Percentiles rank a stretch among this genome's conserved stretches.
Evolutionary conservation across 1,284 basidiomycete genomes (phyloP).

Genomic region (Stygiomarasmius scandens): DNA sequence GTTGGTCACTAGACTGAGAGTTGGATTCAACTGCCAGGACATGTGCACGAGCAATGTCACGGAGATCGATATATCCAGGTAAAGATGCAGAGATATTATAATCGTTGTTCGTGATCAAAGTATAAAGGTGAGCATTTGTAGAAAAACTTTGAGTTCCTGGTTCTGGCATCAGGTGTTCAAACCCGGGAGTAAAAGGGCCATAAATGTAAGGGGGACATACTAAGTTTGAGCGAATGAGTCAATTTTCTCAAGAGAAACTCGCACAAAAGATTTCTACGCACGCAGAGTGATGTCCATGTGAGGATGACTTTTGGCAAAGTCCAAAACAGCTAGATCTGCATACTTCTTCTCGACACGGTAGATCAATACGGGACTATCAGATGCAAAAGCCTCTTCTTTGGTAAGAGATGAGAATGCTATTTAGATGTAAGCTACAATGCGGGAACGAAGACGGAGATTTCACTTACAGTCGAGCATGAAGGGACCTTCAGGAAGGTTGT

Average conservation of each 20-base stretch:
- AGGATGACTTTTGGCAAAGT: slow-evolving; percentile 22
- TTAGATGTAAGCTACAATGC: neutral
- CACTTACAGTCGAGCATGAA: slow-evolving; percentile 5
- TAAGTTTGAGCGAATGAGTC: neutral
- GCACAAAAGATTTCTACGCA: slow-evolving; percentile 22
- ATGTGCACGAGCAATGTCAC: slow-evolving; percentile 28
- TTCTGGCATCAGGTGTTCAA: slow-evolving; percentile 17
- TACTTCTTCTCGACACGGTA: slow-evolving; percentile 26
- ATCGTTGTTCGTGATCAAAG: slow-evolving; percentile 17
- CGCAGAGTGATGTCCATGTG: slow-evolving; percentile 27
- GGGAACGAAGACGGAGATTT: neutral
- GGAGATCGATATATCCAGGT: slow-evolving; percentile 22
- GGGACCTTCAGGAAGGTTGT: slow-evolving; percentile 3
- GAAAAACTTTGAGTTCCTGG: slow-evolving; percentile 19
- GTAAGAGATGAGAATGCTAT: slow-evolving; percentile 20
- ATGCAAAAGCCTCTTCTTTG: slow-evolving; percentile 17
- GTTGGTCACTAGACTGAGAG: neutral
- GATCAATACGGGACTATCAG: slow-evolving; percentile 8
- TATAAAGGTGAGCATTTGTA: slow-evolving; percentile 22
- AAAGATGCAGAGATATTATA: slow-evolving; percentile 11
- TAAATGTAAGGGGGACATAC: slow-evolving; percentile 23
- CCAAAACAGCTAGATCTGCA: slow-evolving; percentile 22
- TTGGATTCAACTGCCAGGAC: slow-evolving; percentile 21
- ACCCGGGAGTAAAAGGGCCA: slow-evolving; percentile 27
- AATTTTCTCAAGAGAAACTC: too few relatives aligned